These are phyloP conservation scores for Madurella fahalii DNA, from an alignment of 2,329 filamentous ascomycete genomes.

Conservation along the genomic window DNA sequence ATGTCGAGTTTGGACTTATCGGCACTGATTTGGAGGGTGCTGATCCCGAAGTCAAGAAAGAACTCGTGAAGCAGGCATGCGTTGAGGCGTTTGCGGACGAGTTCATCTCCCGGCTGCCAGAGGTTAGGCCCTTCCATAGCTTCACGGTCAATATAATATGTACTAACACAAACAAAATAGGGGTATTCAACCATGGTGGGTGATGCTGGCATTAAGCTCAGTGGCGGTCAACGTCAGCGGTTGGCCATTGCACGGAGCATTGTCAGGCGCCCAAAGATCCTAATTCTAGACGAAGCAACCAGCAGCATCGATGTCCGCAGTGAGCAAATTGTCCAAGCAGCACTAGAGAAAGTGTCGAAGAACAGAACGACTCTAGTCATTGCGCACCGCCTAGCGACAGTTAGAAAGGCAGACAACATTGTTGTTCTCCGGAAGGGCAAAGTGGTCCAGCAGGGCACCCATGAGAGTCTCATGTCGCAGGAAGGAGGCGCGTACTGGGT, in stretches of 20 bases:
- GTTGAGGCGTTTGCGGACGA: constrained; percentile 65
- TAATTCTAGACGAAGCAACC: constrained; percentile 32
- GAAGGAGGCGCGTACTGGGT: constrained; percentile 60
- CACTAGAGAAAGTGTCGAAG: constrained; percentile 28
- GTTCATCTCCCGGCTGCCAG: constrained; percentile 61
- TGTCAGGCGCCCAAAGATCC: constrained; percentile 28
- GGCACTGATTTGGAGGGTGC: constrained; percentile 38
- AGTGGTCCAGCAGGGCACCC: constrained; percentile 69
- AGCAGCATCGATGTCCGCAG: constrained; percentile 49
- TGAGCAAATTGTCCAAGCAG: constrained; percentile 30
- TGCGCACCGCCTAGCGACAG: constrained; percentile 68
- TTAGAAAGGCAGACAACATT: constrained; percentile 73
- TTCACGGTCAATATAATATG: constrained; percentile 1
- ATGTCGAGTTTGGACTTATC: constrained; percentile 50
- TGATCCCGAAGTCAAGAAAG: constrained; percentile 41
- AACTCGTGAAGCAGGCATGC: constrained; percentile 61
- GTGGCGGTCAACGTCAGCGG: constrained; percentile 73
- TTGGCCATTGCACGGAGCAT: constrained; percentile 52
- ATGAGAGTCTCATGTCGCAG: constrained; percentile 61
- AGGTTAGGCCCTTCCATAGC: constrained; percentile 32
- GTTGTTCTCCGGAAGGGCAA: constrained; percentile 67
- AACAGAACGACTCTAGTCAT: constrained; percentile 45
- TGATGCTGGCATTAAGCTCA: constrained; percentile 74
- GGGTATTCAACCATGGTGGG: constrained; percentile 72
- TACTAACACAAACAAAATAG: constrained; percentile 32